These are phyloP conservation scores for Phytophthora kernoviae DNA, from an alignment of 352 stramenopile species.

Conservation along the genomic window DNA sequence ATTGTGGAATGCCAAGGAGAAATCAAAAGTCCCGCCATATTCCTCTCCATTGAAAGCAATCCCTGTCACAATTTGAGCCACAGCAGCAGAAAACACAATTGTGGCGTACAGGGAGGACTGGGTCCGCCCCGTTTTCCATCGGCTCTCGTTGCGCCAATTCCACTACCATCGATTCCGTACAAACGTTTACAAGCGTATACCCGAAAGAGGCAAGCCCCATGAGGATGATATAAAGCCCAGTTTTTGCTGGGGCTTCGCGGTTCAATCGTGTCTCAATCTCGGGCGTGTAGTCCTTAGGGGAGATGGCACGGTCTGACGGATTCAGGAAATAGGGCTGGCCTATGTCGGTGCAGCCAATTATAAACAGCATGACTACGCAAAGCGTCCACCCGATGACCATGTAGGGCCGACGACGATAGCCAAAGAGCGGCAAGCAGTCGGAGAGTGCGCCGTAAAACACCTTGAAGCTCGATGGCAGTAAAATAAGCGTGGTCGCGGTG, in stretches of 20 bases:
- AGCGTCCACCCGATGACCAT: slow-evolving; percentile 59
- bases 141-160: slow-evolving; percentile 46
- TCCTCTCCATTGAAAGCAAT: slow-evolving; percentile 48
- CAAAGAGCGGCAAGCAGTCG: slow-evolving; percentile 53
- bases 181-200: slow-evolving; percentile 72
- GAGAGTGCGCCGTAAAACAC: slow-evolving; percentile 55
- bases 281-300: slow-evolving; percentile 22
- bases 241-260: slow-evolving; percentile 18
- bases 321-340: slow-evolving; percentile 45
- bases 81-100: slow-evolving; percentile 14
- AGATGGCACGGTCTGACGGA: slow-evolving; percentile 9
- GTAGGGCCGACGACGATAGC: slow-evolving; percentile 51
- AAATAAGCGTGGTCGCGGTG: slow-evolving; percentile 30
- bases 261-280: slow-evolving; percentile 30
- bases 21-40: slow-evolving; percentile 59
- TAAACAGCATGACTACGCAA: slow-evolving; percentile 35
- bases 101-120: slow-evolving; percentile 42
- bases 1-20: slow-evolving; percentile 39
- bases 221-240: slow-evolving; percentile 47
- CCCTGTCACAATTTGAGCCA: slow-evolving; percentile 30
- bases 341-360: slow-evolving; percentile 33
- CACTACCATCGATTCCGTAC: slow-evolving; percentile 49
- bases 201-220: slow-evolving; percentile 70
- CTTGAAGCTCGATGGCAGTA: slow-evolving; percentile 56
- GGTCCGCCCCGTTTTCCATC: slow-evolving; percentile 20